Evolutionary conservation across 2,329 filamentous ascomycete genomes (phyloP), one percentile per base, ranked within the genome.

Genomic region (Diaporthe citrichinensis): DNA sequence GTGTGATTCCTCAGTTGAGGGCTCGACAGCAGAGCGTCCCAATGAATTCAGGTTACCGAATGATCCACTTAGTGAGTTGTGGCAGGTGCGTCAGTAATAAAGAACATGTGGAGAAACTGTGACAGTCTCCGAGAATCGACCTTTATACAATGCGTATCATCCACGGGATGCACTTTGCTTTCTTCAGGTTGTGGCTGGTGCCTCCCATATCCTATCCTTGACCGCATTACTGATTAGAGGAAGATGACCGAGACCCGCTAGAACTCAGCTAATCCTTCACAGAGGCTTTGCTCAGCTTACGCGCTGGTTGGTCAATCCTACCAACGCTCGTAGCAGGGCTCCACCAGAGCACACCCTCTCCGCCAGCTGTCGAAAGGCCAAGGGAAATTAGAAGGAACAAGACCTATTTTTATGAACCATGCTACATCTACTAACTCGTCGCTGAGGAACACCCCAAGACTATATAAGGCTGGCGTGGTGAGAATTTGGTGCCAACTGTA

Each of bases 191-290:
- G n/a, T 10, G 25, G 61, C 14, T 65, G 2, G 41, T 8, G 14
- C 61, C 20, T 51, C 36, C 44, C 20, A 36, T 25, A 39, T 53
- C 20, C 39, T 31, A 34, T 20, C 25, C 10, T 17, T 49, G 28
- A 36, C 44, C 12, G 31, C 12, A 72, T 20, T 49, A 2, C 15
- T 10, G 3, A 25, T 44, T 49, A 17, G 41, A 36, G 53, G 15
- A 72, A 59, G 34, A 15, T 49, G 39, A 25, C 69, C 53, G 69
- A 72, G 39, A 72, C 7, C 28, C 25, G 69, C n/a, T 49, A 28
- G 69, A 25, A 4, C 53, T 59, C 39, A 59, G 51, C 46, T 39
- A n/a, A 41, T 71, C 51, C 67, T 71, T 44, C 25, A 3, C n/a
- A 8, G 36, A 44, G 49, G 15, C 14, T 9, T 58, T 15, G 69